Base-by-base conservation (phyloP, 495 filamentous ascomycete species). In the Chlorociboria aeruginascens region DNA sequence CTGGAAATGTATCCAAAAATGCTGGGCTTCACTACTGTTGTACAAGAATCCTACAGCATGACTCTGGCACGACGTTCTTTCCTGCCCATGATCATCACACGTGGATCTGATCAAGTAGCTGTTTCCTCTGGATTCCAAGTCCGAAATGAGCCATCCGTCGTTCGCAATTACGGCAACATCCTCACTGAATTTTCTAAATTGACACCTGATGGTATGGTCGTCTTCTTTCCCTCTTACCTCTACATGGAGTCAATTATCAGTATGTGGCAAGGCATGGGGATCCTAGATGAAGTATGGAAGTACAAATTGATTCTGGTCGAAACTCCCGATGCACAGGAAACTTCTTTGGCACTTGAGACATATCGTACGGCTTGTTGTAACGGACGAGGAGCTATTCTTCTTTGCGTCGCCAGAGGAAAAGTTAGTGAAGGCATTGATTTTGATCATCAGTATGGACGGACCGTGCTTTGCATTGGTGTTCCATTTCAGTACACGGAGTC, bases 401-500 rank as follows among this genome's bases (percentile, higher is more conserved):
- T 96, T 6, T 96, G 87, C 62, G 89, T 96, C 63, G 92, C 89
- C 7, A 86, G 93, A 60, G 93, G 93, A 9, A 99, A 99, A 62
- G 93, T 99, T 2, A 86, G 81, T 2, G 93, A 99, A 57, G 93
- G 93, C 37, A 96, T 99, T 45, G 93, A 99, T 76, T 99, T 99
- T 57, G 93, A 99, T 61, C 92, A 99, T 57, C 89, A 99, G 54
- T 99, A 96, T 64, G 93, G 93, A 12, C 86, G 93, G 49, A 92
- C 90, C 1, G 93, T 99, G 69, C 61, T 99, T 9, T 95, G 88
- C 64, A 95, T 99, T 49, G 92, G 93, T 54, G 89, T 96, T 3
- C 93, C 93, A 0, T 99, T 96, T 70, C 93, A 99, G 63, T 99
- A 99, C 68, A 99, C 93, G 10, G 90, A 97, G 61, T 96, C 90